These are phyloP conservation scores for Coniferiporia sulphurascens DNA, from an alignment of 1,284 basidiomycete species.

Conservation along the genomic window DNA sequence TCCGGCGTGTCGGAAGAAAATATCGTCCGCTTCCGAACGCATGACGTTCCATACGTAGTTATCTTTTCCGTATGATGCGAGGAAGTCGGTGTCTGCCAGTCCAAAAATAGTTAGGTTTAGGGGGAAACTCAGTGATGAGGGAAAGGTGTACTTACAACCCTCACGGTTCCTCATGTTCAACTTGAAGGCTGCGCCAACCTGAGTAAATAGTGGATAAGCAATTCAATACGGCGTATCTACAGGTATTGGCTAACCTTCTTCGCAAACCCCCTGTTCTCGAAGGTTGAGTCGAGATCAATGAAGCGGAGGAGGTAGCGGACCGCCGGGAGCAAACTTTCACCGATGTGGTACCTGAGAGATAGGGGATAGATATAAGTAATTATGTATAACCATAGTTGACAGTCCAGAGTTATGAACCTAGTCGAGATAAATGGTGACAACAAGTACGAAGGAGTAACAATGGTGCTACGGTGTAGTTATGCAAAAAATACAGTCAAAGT, in stretches of 20 bases:
- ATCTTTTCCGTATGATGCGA: conserved; percentile 47
- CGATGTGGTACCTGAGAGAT: conserved; percentile 51
- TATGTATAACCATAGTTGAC: neutral
- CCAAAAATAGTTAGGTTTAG: conserved; percentile 33
- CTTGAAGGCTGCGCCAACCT: conserved; percentile 49
- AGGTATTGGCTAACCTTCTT: conserved; percentile 39
- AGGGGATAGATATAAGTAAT: too few relatives aligned
- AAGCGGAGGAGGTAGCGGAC: conserved; percentile 53
- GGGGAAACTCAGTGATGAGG: conserved; percentile 30
- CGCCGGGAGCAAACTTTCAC: conserved; percentile 63
- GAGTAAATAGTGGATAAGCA: neutral
- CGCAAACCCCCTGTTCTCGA: conserved; percentile 46
- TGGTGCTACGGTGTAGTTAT: too few relatives aligned
- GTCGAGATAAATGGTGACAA: too few relatives aligned
- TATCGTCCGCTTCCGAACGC: conserved; percentile 58
- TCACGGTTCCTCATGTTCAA: conserved; percentile 51
- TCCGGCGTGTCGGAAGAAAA: conserved; percentile 55
- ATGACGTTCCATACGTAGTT: conserved; percentile 65
- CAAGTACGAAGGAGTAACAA: too few relatives aligned
- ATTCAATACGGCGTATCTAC: conserved; percentile 20
- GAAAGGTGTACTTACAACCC: conserved; percentile 38
- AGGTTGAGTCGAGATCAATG: conserved; percentile 54
- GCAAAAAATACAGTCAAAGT: neutral
- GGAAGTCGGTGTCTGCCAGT: conserved; percentile 67
- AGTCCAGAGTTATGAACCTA: too few relatives aligned